These are phyloP conservation scores for Starmerella stigmatis DNA, from an alignment of 805 yeast species.

Conservation along the genomic window DNA sequence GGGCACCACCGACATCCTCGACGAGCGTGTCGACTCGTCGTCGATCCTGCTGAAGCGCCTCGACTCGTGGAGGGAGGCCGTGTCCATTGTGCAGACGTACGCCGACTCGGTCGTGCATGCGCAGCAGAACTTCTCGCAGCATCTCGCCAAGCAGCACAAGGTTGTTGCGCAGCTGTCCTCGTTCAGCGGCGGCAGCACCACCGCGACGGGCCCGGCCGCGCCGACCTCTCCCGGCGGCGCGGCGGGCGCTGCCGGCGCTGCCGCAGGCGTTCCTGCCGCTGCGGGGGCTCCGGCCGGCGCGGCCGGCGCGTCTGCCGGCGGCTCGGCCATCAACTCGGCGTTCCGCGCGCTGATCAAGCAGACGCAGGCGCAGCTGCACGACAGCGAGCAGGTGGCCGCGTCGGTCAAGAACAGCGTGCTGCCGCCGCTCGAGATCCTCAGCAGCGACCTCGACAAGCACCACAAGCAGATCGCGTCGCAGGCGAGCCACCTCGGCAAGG, in stretches of 20 bases:
- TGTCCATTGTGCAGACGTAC: conserved; percentile 27
- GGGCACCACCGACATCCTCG: conserved; percentile 19
- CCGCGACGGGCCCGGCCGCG: conserved; percentile 8
- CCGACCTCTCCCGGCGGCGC: too few species aligned
- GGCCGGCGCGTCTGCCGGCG: neutral
- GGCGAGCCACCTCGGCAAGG: conserved; percentile 32
- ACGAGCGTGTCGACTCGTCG: conserved; percentile 31
- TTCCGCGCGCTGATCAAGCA: conserved; percentile 28
- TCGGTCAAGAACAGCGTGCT: conserved; percentile 32
- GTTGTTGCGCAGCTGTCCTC: conserved; percentile 29
- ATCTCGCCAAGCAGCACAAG: conserved; percentile 31
- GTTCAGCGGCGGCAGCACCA: conserved; percentile 22
- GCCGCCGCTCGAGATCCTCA: conserved; percentile 37
- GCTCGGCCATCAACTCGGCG: conserved; percentile 29
- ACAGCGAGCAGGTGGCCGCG: conserved; percentile 33
- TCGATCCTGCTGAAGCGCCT: conserved; percentile 31
- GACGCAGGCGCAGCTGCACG: conserved; percentile 30
- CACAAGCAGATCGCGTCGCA: conserved; percentile 33
- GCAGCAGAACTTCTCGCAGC: conserved; percentile 26
- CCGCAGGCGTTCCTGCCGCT: too few species aligned
- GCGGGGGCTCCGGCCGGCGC: conserved; percentile 10
- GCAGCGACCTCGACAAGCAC: conserved; percentile 35
- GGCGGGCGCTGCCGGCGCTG: too few species aligned
- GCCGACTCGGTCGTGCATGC: conserved; percentile 24
- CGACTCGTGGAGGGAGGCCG: conserved; percentile 33